Evolutionary conservation across 768 basidiomycete species (phyloP).

Genomic region (Trametes punicea): DNA sequence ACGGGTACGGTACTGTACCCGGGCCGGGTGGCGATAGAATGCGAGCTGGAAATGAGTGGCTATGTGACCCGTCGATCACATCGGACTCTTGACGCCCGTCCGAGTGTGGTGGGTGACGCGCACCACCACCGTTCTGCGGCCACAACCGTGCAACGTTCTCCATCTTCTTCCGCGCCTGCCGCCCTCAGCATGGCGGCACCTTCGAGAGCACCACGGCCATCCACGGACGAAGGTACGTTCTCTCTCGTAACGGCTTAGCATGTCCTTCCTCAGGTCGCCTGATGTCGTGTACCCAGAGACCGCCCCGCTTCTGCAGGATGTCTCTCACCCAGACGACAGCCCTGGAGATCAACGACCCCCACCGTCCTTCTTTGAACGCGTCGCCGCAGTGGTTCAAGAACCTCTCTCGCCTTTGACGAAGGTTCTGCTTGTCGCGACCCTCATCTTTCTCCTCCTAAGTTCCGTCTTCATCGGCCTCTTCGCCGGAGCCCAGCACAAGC

Average conservation of each 20-base stretch:
- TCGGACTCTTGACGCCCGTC: too few species aligned
- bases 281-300: slow-evolving; percentile 43
- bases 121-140: slow-evolving; percentile 5
- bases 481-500: slow-evolving; percentile 80
- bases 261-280: slow-evolving; percentile 13
- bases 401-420: slow-evolving; percentile 83
- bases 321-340: slow-evolving; percentile 37
- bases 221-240: slow-evolving; percentile 52
- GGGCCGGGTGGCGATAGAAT: too few species aligned
- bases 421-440: slow-evolving; percentile 68
- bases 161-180: slow-evolving; percentile 7
- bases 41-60: too few species aligned
- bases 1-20: too few species aligned
- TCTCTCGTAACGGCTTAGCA: slow-evolving; percentile 1
- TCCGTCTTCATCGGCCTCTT: slow-evolving; percentile 93
- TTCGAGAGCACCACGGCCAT: slow-evolving; percentile 44
- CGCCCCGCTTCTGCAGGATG: slow-evolving; percentile 58
- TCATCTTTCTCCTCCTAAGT: slow-evolving; percentile 76
- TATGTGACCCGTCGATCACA: too few species aligned
- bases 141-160: slow-evolving; percentile 4
- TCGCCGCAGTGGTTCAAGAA: slow-evolving; percentile 62
- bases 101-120: neutral
- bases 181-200: slow-evolving; percentile 49
- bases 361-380: slow-evolving; percentile 41
- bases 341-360: slow-evolving; percentile 21